A percentile compares a stretch with the other conserved stretches of the same genome.
Evolutionary conservation across 164 flowering plant species (phyloP).

Genomic region (Stephania cephalantha): DNA sequence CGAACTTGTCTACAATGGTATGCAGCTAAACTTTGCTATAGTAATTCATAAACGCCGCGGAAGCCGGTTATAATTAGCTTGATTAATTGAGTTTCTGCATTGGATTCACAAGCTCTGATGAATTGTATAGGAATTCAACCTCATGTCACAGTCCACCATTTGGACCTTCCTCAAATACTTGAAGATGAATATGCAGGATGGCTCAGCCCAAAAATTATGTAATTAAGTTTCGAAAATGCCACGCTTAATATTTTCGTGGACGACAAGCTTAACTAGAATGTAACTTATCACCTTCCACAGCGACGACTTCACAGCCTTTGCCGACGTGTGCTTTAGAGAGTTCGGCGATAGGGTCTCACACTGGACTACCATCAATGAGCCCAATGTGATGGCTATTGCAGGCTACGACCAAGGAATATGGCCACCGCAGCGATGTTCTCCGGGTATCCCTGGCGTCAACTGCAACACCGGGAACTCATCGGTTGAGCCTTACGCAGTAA

Average conservation of each 20-base stretch:
- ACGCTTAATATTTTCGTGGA: too few species aligned
- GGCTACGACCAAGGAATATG: conserved; percentile 3
- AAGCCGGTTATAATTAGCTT: too few species aligned
- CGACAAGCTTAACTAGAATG: too few species aligned
- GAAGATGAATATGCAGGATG: conserved; percentile 22
- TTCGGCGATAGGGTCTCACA: conserved; percentile 16
- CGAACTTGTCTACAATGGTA: conserved; percentile 5
- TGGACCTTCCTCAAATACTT: conserved; percentile 22
- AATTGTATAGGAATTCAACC: conserved; percentile 22
- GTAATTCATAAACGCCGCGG: background rate
- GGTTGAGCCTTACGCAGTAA: conserved; percentile 6
- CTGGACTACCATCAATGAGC: conserved; percentile 18
- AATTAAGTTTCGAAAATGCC: background rate
- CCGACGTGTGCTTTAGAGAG: conserved; percentile 18
- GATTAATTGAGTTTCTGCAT: background rate
- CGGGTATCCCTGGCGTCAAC: background rate
- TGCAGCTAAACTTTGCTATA: too few species aligned
- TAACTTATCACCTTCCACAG: background rate
- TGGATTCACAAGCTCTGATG: background rate
- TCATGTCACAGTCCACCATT: conserved; percentile 22
- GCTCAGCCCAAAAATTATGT: conserved; percentile 23
- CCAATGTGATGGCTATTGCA: background rate
- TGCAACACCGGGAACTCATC: conserved; percentile 17
- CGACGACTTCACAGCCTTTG: conserved; percentile 11
- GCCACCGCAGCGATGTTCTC: conserved; percentile 14